Evolutionary conservation across 2,329 filamentous ascomycete species (phyloP), one percentile per base, ranked within the genome.

Genomic region (Fulvia fulva): DNA sequence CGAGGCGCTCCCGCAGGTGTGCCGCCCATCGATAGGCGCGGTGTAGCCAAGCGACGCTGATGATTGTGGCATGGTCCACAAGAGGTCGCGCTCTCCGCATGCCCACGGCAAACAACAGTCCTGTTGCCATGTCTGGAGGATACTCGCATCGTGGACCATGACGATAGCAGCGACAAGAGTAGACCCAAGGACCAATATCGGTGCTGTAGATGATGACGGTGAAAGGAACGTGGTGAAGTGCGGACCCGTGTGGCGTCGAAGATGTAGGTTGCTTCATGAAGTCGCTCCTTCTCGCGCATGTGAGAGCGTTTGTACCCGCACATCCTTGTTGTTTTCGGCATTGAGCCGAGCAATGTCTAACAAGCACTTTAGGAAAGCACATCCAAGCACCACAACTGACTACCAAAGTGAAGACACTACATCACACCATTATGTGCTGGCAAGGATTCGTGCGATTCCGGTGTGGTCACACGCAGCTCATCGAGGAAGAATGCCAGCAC

Each of bases 351-450:
- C n/a, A 21, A 16, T 30, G n/a, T n/a, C n/a, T 51, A 47, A 26
- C 28, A 46, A 16, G 19, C 22, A 25, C n/a, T 5, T 25, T 12
- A 51, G 28, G 21, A 32, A 52, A 6, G 23, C 37, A n/a, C 14
- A 7, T n/a, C 37, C 12, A 9, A 12, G 2, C 3, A 41, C 14
- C n/a, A 41, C 1, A 19, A n/a, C 14, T 41, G n/a, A 7, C n/a
- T 19, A 6, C 4, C 37, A 19, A 19, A 7, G 37, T 41, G 37
- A 41, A 41, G 44, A 47, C 44, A 47, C 12, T 23, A 9, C 19
- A 41, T 5, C 37, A n/a, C 37, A 41, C 37, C 16, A 19, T 7
- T n/a, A 71, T 71, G 69, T 71, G 69, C 56, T 67, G 61, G 43
- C 64, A 66, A 25, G 60, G 58, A 16, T 65, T 59, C 55, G 56